phyloP scores from a whole-genome alignment of 2,329 filamentous ascomycete genomes.

The Aspergillus eucalypticola region DNA sequence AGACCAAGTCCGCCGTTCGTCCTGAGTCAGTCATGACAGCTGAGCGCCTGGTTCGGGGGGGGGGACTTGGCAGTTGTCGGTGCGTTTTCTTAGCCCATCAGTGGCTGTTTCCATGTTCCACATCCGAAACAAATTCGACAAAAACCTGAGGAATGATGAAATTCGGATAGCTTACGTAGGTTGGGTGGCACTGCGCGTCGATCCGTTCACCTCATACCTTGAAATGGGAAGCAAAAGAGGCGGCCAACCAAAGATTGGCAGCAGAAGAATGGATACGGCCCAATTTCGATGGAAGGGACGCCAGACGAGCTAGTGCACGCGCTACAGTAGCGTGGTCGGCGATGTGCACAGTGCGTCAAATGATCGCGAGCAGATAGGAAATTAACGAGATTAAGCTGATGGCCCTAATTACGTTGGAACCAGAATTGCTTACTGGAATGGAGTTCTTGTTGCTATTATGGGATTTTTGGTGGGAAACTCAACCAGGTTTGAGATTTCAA shows the following conservation, averaged over 20 bases:
- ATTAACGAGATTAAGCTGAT: constrained; percentile 8
- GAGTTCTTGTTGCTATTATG: background rate
- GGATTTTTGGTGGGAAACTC: background rate
- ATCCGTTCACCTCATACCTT: background rate
- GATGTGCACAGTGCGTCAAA: constrained; percentile 17
- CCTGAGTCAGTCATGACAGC: background rate
- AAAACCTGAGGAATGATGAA: background rate
- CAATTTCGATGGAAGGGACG: background rate
- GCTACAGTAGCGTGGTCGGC: constrained; percentile 12
- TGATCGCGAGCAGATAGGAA: constrained; percentile 10
- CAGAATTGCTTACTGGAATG: background rate
- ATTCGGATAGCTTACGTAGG: constrained; percentile 1
- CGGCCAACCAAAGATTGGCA: background rate
- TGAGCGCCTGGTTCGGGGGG: background rate
- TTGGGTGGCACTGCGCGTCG: background rate
- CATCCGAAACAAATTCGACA: background rate
- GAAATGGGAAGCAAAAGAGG: background rate
- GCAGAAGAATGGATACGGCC: constrained; percentile 1
- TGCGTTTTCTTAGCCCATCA: no score
- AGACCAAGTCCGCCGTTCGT: background rate
- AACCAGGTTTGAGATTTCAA: background rate
- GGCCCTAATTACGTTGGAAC: background rate
- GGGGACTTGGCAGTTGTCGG: background rate
- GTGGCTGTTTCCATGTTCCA: background rate
- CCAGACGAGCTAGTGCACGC: constrained; percentile 4